Conservation (phyloP, 768 basidiomycete species). For the Tulasnella sp. region DNA sequence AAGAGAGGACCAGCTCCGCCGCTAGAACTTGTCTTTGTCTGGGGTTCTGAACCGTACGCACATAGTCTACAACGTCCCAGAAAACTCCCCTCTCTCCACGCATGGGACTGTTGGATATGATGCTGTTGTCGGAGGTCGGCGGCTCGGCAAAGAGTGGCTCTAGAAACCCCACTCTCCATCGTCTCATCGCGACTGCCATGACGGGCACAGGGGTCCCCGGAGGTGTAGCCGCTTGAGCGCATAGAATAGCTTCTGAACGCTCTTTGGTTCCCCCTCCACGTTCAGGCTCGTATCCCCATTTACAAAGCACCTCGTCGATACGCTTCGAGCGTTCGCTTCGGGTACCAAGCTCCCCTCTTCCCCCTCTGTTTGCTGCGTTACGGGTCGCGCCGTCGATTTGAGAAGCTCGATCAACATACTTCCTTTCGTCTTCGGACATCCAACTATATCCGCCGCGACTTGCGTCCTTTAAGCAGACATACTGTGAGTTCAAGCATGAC, state of each 20-base stretch:
- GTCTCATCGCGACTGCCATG: not conserved
- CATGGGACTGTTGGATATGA: not conserved
- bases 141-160: not conserved
- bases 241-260: not conserved
- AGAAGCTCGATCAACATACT: not conserved
- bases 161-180: conserved; percentile 4
- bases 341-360: not conserved
- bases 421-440: not conserved
- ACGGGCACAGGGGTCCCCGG: not conserved
- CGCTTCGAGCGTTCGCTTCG: not conserved
- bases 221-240: not conserved
- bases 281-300: conserved; percentile 9
- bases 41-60: not conserved
- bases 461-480: not conserved
- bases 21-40: not conserved
- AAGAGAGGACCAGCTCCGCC: not conserved
- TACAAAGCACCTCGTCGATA: conserved; percentile 8
- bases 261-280: not conserved
- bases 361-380: not conserved
- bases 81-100: not conserved
- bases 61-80: not conserved
- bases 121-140: not conserved
- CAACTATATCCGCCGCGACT: not conserved
- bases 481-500: conserved; percentile 4
- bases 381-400: not conserved